Base-by-base conservation (phyloP, 352 stramenopile genomes). In the Pythium brassicae region DNA sequence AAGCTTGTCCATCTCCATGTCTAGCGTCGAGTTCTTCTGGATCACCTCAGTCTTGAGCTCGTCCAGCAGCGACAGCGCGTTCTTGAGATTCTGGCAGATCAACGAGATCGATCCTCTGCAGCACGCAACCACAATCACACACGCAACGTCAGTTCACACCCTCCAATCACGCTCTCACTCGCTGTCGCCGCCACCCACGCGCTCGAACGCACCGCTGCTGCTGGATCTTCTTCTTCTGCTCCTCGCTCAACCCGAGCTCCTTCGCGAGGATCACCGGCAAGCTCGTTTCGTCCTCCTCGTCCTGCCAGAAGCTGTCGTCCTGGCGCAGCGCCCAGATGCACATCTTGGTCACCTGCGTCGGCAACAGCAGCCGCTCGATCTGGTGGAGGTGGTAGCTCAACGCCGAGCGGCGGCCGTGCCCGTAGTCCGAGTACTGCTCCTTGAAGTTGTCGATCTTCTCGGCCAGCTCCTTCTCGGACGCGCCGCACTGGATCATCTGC, bases 381-480 rank as follows among this genome's bases (percentile, higher is more conserved):
- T 97, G 93, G 66, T 97, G 92, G 69, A 97, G 76, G 58, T 97
- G 94, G 59, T 92, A 96, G 52, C 75, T 80, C 49, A 94, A 65
- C 53, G 87, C 86, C 39, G 87, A 95, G 43, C 89, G 79, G 32
- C 93, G 86, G 44, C 90, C 88, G 59, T 91, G 82, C 23, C 93
- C 93, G 70, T 98, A 98, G 71, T 93, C 81, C 62, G 78, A 90
- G 70, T 92, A 94, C 69, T 92, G 82, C 68, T 97, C 93, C 35
- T 96, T 96, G 66, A 97, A 97, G 64, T 97, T 97, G 73, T 98
- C 89, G 46, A 98, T 97, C 69, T 97, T 97, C 57, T 95, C 85
- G 49, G 93, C 93, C 8, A 98, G 81, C 55, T 93, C 86, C 35
- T 84, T 86, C 69, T 97, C 92, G 10, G 67, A 86, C 35, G 82